Conservation (phyloP, 345 rosid species). For the Ceriops tagal region DNA sequence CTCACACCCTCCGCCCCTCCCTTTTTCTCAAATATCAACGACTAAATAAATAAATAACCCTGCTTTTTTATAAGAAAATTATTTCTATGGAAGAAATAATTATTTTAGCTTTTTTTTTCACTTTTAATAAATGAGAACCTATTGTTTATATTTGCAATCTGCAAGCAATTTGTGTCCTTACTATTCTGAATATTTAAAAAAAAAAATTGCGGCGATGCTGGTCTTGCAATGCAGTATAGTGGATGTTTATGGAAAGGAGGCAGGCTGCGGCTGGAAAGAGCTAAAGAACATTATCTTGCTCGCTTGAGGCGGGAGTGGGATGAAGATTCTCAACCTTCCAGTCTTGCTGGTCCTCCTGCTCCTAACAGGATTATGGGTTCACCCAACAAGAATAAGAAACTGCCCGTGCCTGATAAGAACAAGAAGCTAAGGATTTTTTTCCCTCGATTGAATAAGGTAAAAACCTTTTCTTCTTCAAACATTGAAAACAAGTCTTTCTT, state of each 20-base stretch:
- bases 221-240: slow-evolving; percentile 52
- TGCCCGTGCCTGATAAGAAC: slow-evolving; percentile 20
- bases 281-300: slow-evolving; percentile 70
- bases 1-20: too few relatives aligned
- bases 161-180: too few relatives aligned
- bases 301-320: slow-evolving; percentile 72
- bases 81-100: too few relatives aligned
- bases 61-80: too few relatives aligned
- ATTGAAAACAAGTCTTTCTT: not conserved
- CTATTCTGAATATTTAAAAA: not conserved
- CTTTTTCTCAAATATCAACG: too few relatives aligned
- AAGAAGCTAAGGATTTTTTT: slow-evolving; percentile 55
- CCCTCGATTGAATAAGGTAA: slow-evolving; percentile 68
- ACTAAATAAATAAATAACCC: too few relatives aligned
- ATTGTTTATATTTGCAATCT: too few relatives aligned
- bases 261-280: slow-evolving; percentile 78
- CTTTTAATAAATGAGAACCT: too few relatives aligned
- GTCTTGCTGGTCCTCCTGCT: slow-evolving; percentile 10
- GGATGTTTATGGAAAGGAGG: slow-evolving; percentile 95
- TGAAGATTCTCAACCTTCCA: slow-evolving; percentile 41
- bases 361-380: slow-evolving; percentile 11
- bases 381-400: slow-evolving; percentile 22
- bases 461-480: not conserved
- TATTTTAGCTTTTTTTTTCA: too few relatives aligned
- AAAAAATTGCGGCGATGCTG: not conserved